Base-by-base conservation (phyloP, 2,329 filamentous ascomycete species). In the Trichoderma gracile region DNA sequence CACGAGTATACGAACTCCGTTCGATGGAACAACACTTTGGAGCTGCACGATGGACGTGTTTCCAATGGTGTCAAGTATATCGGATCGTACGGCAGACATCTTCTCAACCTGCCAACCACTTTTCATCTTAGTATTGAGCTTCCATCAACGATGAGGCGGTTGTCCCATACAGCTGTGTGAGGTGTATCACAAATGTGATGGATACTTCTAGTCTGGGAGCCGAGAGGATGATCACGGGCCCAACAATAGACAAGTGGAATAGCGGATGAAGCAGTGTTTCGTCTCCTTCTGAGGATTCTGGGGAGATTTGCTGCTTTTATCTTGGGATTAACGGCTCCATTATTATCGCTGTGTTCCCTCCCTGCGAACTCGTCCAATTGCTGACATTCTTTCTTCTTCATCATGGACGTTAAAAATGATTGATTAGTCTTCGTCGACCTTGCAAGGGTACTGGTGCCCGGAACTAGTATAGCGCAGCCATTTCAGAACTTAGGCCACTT, bases 31-130 rank as follows among this genome's bases (percentile, higher is more conserved):
- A 19, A 42, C 40, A 25, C 42, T 19, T 2, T 25, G 50, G 43
- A 63, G 60, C 52, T 63, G 50, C 25, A 63, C 14, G 14, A 63
- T 43, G 15, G 49, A 47, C 3, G 60, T 63, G 14, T 63, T 49
- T 15, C 60, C 60, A 38, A 63, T 63, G 1, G 23, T 49, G 17
- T 63, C 42, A 46, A 63, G 60, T 19, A 63, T 63, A 15, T 55
- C 49, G 10, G 25, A 52, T 42, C 25, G 27, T 10, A 45, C 7
- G 10, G 52, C 17, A 40, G 42, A 9, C 60, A 63, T 63, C 3
- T 27, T 30, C 7, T 4, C 12, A 19, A 1, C 12, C 17, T 38
- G 10, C 3, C 3, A 10, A 38, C 12, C 3, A 3, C 9, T 38
- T 38, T 3, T 4, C 12, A 5, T 38, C 12, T n/a, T n/a, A 38